Evolutionary conservation across 805 yeast genomes (phyloP).

Genomic region (Pichia rugopelliculosa): DNA sequence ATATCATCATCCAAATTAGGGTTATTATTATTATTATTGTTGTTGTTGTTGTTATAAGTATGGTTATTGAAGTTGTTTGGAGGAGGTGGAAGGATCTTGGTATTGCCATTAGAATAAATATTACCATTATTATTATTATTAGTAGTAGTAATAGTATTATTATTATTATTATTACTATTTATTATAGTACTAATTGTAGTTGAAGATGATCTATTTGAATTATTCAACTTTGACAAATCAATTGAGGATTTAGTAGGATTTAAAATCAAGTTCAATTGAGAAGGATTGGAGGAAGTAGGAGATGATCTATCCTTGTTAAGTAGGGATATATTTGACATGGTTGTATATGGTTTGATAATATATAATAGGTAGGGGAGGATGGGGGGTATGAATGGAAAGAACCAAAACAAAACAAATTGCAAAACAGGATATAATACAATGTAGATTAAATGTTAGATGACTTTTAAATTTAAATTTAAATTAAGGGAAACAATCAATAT

Average conservation of each 20-base stretch:
- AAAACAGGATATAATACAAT: no score
- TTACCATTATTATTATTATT: background rate
- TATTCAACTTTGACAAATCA: background rate
- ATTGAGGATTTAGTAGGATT: constrained; percentile 9
- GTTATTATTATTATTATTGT: background rate
- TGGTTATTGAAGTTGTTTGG: no score
- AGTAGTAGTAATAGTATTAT: background rate
- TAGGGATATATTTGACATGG: background rate
- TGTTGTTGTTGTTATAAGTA: background rate
- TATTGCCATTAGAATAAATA: background rate
- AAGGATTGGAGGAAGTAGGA: background rate
- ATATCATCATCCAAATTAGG: background rate
- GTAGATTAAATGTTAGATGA: no score
- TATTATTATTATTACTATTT: background rate
- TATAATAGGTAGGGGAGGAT: no score
- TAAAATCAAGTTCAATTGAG: constrained; percentile 3
- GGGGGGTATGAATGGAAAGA: no score
- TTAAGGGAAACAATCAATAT: no score
- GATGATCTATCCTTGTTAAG: background rate
- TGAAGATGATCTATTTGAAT: background rate
- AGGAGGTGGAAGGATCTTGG: no score
- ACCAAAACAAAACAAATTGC: no score
- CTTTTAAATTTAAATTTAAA: no score
- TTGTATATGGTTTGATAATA: background rate
- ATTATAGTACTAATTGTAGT: background rate